Base-by-base conservation (phyloP, 1,139 yeast genomes). In the Candida tropicalis region DNA sequence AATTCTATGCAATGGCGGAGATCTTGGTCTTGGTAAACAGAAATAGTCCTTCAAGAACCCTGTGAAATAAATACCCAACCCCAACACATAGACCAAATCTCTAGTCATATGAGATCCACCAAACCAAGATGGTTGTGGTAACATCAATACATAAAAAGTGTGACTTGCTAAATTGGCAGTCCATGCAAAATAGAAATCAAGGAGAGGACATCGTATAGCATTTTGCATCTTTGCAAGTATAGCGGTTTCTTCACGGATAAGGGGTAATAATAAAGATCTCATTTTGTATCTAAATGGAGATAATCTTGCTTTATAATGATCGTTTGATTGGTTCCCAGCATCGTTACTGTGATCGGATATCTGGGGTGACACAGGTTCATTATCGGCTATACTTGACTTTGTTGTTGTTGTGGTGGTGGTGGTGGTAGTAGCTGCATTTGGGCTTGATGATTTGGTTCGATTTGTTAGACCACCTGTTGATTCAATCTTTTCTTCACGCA, bases 91-190 rank as follows among this genome's bases (percentile, higher is more conserved):
- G 15, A 91, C 85, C 55, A 90, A 69, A 55, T 87, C 91, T 45
- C 95, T 72, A 1, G 84, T 79, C 33, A 83, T 51, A 9, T 62
- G 60, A 6, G 79, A 70, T 29, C 75, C 75, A 1, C 97, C 97
- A 52, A 84, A 79, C 97, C 97, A 93, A 35, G 81, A 75, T 7
- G 95, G 88, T 20, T 87, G 61, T 0, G 99, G 99, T 36, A 93
- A 73, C 81, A 88, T 82, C 41, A 91, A 63, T 42, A 93, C 96
- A 61, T 93, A 93, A 60, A 93, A 93, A 0, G 97, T 89, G 63
- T 93, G 99, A 8, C 96, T 81, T 0, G 97, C 99, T 51, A 93
- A 70, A 57, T 87, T 84, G 17, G 99, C 97, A 2, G 96, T 79
- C 73, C 89, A 81, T 11, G 96, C 88, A 64, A 93, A 93, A 61